Evolutionary conservation across 208 protist species (phyloP), one percentile per base, ranked within the genome.

Genomic region (Leishmania aethiopica): DNA sequence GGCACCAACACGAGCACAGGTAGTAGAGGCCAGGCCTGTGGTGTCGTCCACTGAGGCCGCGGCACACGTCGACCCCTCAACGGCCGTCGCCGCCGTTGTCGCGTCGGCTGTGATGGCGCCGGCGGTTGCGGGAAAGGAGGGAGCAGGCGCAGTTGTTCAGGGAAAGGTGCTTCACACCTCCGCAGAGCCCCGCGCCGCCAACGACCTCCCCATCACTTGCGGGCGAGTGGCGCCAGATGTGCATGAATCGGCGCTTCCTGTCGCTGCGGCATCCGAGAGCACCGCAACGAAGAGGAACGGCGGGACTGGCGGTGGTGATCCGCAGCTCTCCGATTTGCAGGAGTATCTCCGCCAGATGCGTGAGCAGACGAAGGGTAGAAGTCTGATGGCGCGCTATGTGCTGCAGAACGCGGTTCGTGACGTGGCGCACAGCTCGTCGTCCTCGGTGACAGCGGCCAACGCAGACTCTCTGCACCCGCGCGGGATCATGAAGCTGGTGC

Each of bases 361-460:
- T n/a, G 77, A 87, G 72, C 75, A 82, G 51, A 82, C 84, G 45
- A 77, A 88, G 37, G 77, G 81, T 35, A 85, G 83, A 71, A 82
- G 87, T 32, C 81, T 95, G 74, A 85, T 94, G 83, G 59, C 83
- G 60, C 86, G 90, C 49, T 96, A 93, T 83, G 69, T 93, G 2
- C 32, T 85, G 6, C 89, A 81, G 64, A 92, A 93, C 67, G 89
- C 90, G 25, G 81, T 91, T 25, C 45, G 77, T 28, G 69, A 53
- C 74, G 74, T 53, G 71, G 8, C 10, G 4, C 32, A 72, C 42
- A 67, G 73, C 55, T 47, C 72, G n/a, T 82, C 45, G 73, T 86
- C 40, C 64, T 86, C n/a, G 32, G 75, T 22, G 11, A 76, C 72
- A 1, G 76, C 64, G 73, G 60, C 60, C 37, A 62, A 62, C 55